Base-by-base conservation (phyloP, 148 eudicot genomes). In the Camellia japonica region DNA sequence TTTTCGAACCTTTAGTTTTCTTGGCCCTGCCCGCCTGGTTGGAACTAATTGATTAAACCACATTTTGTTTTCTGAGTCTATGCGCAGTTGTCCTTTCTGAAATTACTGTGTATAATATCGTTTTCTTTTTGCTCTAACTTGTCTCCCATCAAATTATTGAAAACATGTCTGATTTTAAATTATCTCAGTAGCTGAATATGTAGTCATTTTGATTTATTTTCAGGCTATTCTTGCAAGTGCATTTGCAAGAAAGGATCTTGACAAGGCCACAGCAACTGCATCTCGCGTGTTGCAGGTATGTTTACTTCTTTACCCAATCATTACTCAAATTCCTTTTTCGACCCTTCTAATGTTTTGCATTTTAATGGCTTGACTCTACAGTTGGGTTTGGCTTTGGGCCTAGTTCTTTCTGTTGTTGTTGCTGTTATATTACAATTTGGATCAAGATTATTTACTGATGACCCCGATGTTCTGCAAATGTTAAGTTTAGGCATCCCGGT, bases 191-290 rank as follows among this genome's bases (percentile, higher is more conserved):
- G 10, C 3, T 64, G 41, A 41, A 3, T 30, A 30, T 67, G 71
- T 30, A 65, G 47, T 67, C 16, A 16, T 6, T 42, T 38, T 74
- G 65, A 42, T 9, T 14, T 30, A 5, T 56, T 66, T 71, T 30
- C 78, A 85, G 86, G 88, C 88, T 38, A 85, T 86, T 58, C 89
- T 89, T 75, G 91, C 87, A 5, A 79, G 85, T 80, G 89, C 89
- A 30, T 89, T 87, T 82, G 89, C 89, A 6, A 83, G 76, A 70
- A 80, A 66, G 68, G 85, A 87, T 67, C 80, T 69, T 41, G 87
- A 89, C 69, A 75, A 80, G 64, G 87, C 86, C 13, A 55, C 80
- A 20, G 75, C 83, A 52, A 73, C 87, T 41, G 88, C 91, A 12
- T 83, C 87, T 69, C 83, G 87, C 54, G 90, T 87, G 30, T 44